A percentile compares a stretch with the other conserved stretches of the same genome.
These are phyloP conservation scores for Arbutus unedo DNA, from an alignment of 148 eudicot species.

Conservation along the genomic window DNA sequence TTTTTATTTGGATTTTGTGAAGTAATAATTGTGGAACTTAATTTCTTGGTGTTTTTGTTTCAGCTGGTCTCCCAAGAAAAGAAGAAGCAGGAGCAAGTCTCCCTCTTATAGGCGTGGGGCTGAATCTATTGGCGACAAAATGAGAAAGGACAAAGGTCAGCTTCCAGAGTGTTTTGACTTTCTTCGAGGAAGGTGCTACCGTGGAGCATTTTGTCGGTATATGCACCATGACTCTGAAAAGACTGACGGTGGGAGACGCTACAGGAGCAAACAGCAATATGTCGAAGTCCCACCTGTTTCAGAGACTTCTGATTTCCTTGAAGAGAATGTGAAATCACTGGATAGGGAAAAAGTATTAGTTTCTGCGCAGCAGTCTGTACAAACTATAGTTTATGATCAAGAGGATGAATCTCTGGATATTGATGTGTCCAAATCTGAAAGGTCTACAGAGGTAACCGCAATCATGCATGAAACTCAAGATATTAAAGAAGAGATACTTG, in stretches of 20 bases:
- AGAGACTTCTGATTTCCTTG: constrained; percentile 34
- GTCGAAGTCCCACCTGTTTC: constrained; percentile 29
- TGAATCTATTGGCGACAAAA: constrained; percentile 43
- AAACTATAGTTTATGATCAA: constrained; percentile 20
- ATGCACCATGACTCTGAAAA: constrained; percentile 51
- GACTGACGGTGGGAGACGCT: constrained; percentile 41
- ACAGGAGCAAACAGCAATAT: constrained; percentile 41
- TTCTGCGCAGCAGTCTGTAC: constrained; percentile 20
- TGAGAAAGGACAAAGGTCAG: constrained; percentile 46
- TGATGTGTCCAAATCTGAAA: constrained; percentile 25
- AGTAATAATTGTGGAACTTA: not conserved
- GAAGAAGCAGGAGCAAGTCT: constrained; percentile 88
- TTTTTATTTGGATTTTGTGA: constrained; percentile 4
- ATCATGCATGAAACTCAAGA: constrained; percentile 25
- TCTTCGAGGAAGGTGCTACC: constrained; percentile 68
- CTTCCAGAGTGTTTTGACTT: constrained; percentile 60
- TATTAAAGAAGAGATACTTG: constrained; percentile 26
- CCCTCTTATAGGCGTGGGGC: constrained; percentile 50
- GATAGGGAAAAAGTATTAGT: constrained; percentile 24
- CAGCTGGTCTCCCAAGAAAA: constrained; percentile 79
- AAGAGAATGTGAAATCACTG: constrained; percentile 24
- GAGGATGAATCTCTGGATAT: constrained; percentile 24
- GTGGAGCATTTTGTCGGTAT: constrained; percentile 84
- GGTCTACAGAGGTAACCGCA: constrained; percentile 19
- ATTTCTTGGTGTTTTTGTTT: constrained; percentile 13